Base-by-base conservation (phyloP, 2,329 filamentous ascomycete genomes). In the Curvularia hawaiiensis region DNA sequence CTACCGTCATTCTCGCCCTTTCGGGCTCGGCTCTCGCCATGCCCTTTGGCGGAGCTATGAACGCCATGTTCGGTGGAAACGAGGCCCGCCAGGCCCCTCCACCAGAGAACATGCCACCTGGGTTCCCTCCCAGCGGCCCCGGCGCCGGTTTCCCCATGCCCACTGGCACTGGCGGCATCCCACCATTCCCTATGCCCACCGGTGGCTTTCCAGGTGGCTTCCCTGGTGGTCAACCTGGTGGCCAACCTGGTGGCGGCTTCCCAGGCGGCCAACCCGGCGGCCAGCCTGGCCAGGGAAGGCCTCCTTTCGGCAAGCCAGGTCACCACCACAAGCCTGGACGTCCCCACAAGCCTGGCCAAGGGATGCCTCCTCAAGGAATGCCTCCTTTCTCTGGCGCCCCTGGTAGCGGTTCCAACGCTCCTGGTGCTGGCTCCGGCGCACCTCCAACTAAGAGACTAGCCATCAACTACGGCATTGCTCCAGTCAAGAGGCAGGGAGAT, bases 1-100 rank as follows among this genome's bases (percentile, higher is more conserved):
- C 63, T 31, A 38, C 59, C 40, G 50, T 71, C 31, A 46, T 70
- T 12, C 58, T 71, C 41, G 60, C 67, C 40, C 63, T 71, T 43
- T 58, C 63, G 41, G 58, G 69, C 54, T 60, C 64, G n/a, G 50
- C 68, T 30, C 35, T 63, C 5, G 67, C 69, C 48, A 52, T 60
- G 24, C 56, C 67, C 18, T 54, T 64, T 22, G 52, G 55, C 44
- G 49, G 51, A 48, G 54, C 56, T 38, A 39, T 62, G 39, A 59
- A 64, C 30, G 49, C 61, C 46, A 43, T 63, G 31, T 65, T 65
- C n/a, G 61, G 62, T 47, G 48, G 39, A 30, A 28, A 59, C 35
- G 49, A 63, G 22, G 52, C 50, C 12, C 60, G 55, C 8, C 46
- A 61, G 3, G 40, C 54, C 4, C 40, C 53, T 38, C 44, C 53